Evolutionary conservation across 192 early-diverging fungal species (phyloP), one percentile per base, ranked within the genome.

Genomic region (Entomortierella chlamydospora): DNA sequence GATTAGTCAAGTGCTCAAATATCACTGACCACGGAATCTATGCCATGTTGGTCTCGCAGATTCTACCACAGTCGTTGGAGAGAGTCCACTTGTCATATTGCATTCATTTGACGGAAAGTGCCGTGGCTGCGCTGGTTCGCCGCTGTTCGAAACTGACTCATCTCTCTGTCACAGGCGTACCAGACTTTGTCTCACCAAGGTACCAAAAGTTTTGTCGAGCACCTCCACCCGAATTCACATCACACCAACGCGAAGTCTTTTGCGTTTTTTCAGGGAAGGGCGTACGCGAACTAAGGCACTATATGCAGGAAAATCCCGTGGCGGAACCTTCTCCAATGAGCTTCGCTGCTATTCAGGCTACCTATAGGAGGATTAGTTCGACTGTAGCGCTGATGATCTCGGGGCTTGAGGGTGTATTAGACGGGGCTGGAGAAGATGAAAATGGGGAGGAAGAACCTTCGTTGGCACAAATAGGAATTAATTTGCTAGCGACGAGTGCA

Each of bases 201-300:
- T 68, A 87, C 18, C 85, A 88, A 63, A 64, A 49, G 26, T 88
- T 85, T 53, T 85, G 88, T 57, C 70, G 88, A 11, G 33, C 73
- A 17, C 85, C 88, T 10, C 88, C 88, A n/a, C 67, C 78, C 25
- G 85, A 86, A 52, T 88, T 88, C 39, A 85, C 77, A 18, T 63
- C 50, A 0, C 83, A 88, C 54, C 88, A 90, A 54, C 73, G 84
- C 12, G 73, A 83, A 22, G 80, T 85, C n/a, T 90, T 90, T 82
- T 90, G 88, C 59, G 88, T 90, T 11, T 90, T 85, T 55, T 85
- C 83, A 55, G 88, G 88, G 4, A 83, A 81, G 55, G 88, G 88
- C 17, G 88, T 90, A 13, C 73, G 82, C 23, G 87, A 90, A 9
- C 61, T 89, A 15, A 68, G 85, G 34, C 34, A 57, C 5, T 81